Evolutionary conservation across 2,329 filamentous ascomycete genomes (phyloP), one percentile per base, ranked within the genome.

Genomic region (Cladophialophora psammophila): DNA sequence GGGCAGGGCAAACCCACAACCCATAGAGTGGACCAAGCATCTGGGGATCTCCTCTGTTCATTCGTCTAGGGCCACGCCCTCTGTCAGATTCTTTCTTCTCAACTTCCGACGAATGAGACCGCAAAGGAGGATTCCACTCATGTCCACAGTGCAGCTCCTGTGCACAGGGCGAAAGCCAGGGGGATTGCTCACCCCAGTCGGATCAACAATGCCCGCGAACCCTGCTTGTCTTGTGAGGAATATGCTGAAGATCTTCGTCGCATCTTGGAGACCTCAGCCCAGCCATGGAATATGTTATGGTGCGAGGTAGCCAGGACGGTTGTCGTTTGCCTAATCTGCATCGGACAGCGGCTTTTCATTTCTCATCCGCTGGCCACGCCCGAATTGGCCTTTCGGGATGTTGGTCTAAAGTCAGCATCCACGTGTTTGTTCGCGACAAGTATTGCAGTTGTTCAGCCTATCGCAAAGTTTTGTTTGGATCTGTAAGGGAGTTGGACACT

Each of bases 1-100:
- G 68, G 69, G 58, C 52, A 18, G 56, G 38, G 13, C 64, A 58
- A 26, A 60, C 62, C 56, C 64, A 65, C 34, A 53, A 56, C 60
- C 42, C 53, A 35, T 62, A 66, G 50, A 32, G 9, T 36, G 31
- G 15, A 13, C 18, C 36, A 26, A 18, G 26, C 26, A 26, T 26
- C 26, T 26, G 26, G 26, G 26, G 26, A 26, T 26, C 3, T 26
- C 26, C 26, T 26, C 26, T 26, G 26, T 26, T 3, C 26, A 26
- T 26, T 26, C 26, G 26, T 26, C 10, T 26, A n/a, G 18, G 18
- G 26, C 45, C 45, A 13, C 9, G 18, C 18, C 45, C 8, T 50
- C 45, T 10, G 45, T 26, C 45, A 50, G 8, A 26, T 50, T 5
- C 45, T 50, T 5, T 8, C 45, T 50, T 12, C 12, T 26, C 7